A percentile compares a stretch with the other conserved stretches of the same genome.
phyloP scores from a whole-genome alignment of 2,329 filamentous ascomycete species.

The Aspergillus ruber region DNA sequence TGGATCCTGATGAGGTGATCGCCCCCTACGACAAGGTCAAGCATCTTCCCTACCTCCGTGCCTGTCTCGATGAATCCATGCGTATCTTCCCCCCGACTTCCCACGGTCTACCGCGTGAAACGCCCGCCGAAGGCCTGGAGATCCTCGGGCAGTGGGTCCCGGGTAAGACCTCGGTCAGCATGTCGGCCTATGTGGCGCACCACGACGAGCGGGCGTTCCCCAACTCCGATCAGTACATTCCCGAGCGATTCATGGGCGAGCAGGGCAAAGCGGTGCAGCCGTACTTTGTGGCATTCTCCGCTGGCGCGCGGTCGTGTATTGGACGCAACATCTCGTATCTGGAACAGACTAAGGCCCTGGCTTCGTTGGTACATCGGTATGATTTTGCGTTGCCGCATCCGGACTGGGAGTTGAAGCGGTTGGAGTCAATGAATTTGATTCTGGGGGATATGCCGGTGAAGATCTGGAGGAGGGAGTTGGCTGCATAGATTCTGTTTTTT shows the following conservation, averaged over 20 bases:
- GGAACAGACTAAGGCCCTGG: constrained; percentile 42
- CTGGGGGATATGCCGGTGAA: constrained; percentile 14
- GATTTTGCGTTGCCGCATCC: constrained; percentile 31
- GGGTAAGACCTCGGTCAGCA: constrained; percentile 39
- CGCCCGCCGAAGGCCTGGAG: constrained; percentile 38
- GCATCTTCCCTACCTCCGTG: constrained; percentile 48
- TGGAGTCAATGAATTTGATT: constrained; percentile 12
- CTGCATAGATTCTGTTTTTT: constrained; percentile 4
- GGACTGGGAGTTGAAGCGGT: constrained; percentile 22
- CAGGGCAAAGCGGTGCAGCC: constrained; percentile 34
- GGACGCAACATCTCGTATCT: constrained; percentile 37
- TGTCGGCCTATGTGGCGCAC: constrained; percentile 38
- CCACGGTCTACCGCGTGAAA: constrained; percentile 40
- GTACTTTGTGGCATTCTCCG: constrained; percentile 35
- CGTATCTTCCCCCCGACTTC: constrained; percentile 42
- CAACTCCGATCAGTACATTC: constrained; percentile 32
- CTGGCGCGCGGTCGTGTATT: constrained; percentile 33
- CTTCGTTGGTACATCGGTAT: constrained; percentile 39
- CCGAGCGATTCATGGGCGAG: constrained; percentile 40
- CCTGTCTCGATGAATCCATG: constrained; percentile 47
- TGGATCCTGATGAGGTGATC: constrained; percentile 40
- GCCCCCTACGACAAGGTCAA: constrained; percentile 47
- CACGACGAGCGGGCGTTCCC: constrained; percentile 34
- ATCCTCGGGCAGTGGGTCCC: constrained; percentile 44
- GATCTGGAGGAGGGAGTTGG: constrained; percentile 5